These are phyloP conservation scores for Skeletonema menzelii DNA, from an alignment of 108 stramenopile species.

Conservation along the genomic window DNA sequence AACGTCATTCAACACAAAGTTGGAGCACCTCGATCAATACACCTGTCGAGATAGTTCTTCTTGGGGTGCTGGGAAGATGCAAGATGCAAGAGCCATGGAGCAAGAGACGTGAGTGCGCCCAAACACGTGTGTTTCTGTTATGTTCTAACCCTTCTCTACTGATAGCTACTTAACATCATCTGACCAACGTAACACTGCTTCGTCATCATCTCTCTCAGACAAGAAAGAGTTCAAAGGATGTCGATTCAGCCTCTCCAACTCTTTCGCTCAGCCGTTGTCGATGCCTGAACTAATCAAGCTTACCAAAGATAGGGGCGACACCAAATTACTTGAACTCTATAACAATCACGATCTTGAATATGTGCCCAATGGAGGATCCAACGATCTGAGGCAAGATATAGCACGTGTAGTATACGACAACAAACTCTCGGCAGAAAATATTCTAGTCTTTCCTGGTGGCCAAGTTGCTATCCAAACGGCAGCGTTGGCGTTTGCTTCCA, in stretches of 20 bases:
- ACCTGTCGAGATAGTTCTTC: too few species aligned
- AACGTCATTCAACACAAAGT: too few species aligned
- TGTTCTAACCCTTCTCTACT: not conserved
- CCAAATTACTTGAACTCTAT: constrained; percentile 50
- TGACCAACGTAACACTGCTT: too few species aligned
- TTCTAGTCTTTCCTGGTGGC: constrained; percentile 75
- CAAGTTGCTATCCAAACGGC: constrained; percentile 83
- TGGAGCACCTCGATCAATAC: too few species aligned
- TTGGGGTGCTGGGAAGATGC: not conserved
- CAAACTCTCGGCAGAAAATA: constrained; percentile 49
- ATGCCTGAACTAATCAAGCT: constrained; percentile 53
- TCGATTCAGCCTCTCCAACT: constrained; percentile 72
- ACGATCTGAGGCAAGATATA: constrained; percentile 69
- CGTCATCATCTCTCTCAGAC: constrained; percentile 21
- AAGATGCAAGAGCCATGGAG: constrained; percentile 45
- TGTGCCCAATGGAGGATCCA: constrained; percentile 75
- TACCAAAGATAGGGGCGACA: constrained; percentile 39
- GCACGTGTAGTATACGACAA: constrained; percentile 51
- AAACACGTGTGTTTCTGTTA: not conserved
- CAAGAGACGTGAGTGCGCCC: constrained; percentile 36
- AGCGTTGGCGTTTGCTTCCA: constrained; percentile 56
- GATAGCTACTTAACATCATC: not conserved
- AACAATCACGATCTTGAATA: constrained; percentile 60
- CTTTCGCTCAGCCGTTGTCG: constrained; percentile 71
- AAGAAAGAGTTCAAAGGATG: constrained; percentile 63